These are phyloP conservation scores for Solanum hybrid DNA, from an alignment of 305 asterid genomes.

Conservation along the genomic window DNA sequence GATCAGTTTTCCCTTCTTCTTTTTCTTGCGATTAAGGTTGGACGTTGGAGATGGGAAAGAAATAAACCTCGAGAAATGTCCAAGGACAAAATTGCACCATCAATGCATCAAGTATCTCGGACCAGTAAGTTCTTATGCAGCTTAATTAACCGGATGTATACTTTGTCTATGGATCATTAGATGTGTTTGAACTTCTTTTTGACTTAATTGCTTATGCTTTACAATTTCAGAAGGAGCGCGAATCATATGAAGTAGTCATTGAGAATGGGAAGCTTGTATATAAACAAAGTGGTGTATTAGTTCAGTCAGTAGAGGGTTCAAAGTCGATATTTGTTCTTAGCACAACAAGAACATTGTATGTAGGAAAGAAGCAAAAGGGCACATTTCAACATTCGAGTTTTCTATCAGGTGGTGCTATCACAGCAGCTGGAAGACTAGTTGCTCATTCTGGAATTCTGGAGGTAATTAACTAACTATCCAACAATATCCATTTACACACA, in stretches of 20 bases:
- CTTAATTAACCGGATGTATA: background rate
- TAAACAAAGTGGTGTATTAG: constrained; percentile 35
- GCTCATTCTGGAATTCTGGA: constrained; percentile 54
- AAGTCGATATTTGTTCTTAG: constrained; percentile 66
- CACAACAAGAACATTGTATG: constrained; percentile 44
- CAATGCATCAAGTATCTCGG: constrained; percentile 20
- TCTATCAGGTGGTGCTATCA: constrained; percentile 61
- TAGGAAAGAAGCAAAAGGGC: constrained; percentile 55
- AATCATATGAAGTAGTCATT: constrained; percentile 39
- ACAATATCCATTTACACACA: background rate
- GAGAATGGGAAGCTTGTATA: constrained; percentile 46
- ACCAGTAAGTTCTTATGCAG: constrained; percentile 11
- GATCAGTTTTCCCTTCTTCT: background rate
- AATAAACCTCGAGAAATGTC: constrained; percentile 10
- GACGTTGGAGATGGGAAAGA: constrained; percentile 34
- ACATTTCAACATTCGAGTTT: constrained; percentile 62
- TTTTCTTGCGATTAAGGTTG: constrained; percentile 33
- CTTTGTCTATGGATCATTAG: background rate
- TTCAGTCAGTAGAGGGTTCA: constrained; percentile 47
- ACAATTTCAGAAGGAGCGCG: constrained; percentile 46
- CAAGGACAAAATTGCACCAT: constrained; percentile 10
- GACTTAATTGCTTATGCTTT: background rate
- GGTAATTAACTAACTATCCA: constrained; percentile 29
- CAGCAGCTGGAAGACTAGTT: constrained; percentile 64
- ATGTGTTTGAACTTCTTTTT: background rate